Base-by-base conservation (phyloP, 2,329 filamentous ascomycete genomes). In the Xylariaceae sp. region DNA sequence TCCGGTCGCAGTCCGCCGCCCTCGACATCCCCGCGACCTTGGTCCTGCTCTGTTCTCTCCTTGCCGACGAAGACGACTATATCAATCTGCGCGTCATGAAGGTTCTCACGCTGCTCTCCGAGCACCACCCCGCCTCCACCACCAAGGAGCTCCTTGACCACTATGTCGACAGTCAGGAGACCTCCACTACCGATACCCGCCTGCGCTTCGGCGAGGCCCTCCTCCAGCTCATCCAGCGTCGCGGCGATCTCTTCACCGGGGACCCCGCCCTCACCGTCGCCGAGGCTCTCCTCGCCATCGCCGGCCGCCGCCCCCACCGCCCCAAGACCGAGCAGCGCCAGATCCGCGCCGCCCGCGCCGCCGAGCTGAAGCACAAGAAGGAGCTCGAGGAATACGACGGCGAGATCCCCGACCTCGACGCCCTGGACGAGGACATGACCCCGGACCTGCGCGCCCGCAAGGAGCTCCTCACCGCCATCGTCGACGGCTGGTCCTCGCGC, bases 131-230 rank as follows among this genome's bases (percentile, higher is more conserved):
- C 0, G 76, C 72, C 32, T 75, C 82, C 0, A 80, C 81, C 0
- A 66, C 76, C 3, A 71, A 68, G 17, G 82, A 87, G 51, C 64
- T 89, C 0, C 64, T 84, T 0, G 82, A 87, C 18, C 74, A 79
- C 32, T 89, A 88, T 49, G 62, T 85, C 15, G 85, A 89, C 54
- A 57, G 75, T 1, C 66, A 69, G 35, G 82, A 87, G 56, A 67
- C 66, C n/a, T 62, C 66, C 4, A 59, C 67, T 0, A 74, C 85
- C 0, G 84, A 89, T 57, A 71, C 76, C 2, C 75, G 85, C 2
- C 68, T 89, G 0, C 72, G 83, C 8, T 76, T 87, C 47, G 85
- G 83, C 37, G 85, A 89, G 59, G 79, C 81, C 0, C 62, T 87
- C 17, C 54, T 81, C 2, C 79, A 81, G 51, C 76, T 84, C 0